A percentile compares a stretch with the other conserved stretches of the same genome.
These are phyloP conservation scores for Globisporangium viniferum DNA, from an alignment of 352 stramenopile genomes.

Conservation along the genomic window DNA sequence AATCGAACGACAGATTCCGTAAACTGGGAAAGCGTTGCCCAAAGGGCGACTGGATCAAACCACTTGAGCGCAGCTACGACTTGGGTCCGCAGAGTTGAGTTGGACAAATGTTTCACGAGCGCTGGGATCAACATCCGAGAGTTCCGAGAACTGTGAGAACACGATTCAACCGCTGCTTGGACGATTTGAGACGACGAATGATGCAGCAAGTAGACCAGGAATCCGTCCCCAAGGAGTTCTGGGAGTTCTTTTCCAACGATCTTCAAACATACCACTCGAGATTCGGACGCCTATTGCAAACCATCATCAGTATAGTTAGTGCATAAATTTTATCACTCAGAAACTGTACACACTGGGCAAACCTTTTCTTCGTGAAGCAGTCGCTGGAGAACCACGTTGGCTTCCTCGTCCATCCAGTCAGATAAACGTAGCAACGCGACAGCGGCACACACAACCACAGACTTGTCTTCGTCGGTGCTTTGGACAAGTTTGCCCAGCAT, in stretches of 20 bases:
- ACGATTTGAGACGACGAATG: constrained; percentile 69
- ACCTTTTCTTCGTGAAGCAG: constrained; percentile 80
- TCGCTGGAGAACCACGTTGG: constrained; percentile 73
- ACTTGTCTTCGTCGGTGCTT: constrained; percentile 60
- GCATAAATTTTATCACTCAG: not conserved
- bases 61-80: constrained; percentile 67
- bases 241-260: constrained; percentile 81
- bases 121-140: constrained; percentile 84
- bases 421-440: constrained; percentile 70
- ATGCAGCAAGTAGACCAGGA: constrained; percentile 82
- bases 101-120: constrained; percentile 73
- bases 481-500: constrained; percentile 65
- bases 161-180: constrained; percentile 77
- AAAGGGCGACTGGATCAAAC: constrained; percentile 64
- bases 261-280: constrained; percentile 74
- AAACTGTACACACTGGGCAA: not conserved
- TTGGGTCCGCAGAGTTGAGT: constrained; percentile 58
- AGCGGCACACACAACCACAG: constrained; percentile 64
- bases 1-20: constrained; percentile 40
- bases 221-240: constrained; percentile 78
- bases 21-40: constrained; percentile 67
- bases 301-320: not conserved
- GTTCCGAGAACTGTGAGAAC: constrained; percentile 66
- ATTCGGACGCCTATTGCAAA: constrained; percentile 43
- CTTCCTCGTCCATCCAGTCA: constrained; percentile 86